Evolutionary conservation across 2,329 filamentous ascomycete species (phyloP), one percentile per base, ranked within the genome.

Genomic region (Apiospora phragmitis): DNA sequence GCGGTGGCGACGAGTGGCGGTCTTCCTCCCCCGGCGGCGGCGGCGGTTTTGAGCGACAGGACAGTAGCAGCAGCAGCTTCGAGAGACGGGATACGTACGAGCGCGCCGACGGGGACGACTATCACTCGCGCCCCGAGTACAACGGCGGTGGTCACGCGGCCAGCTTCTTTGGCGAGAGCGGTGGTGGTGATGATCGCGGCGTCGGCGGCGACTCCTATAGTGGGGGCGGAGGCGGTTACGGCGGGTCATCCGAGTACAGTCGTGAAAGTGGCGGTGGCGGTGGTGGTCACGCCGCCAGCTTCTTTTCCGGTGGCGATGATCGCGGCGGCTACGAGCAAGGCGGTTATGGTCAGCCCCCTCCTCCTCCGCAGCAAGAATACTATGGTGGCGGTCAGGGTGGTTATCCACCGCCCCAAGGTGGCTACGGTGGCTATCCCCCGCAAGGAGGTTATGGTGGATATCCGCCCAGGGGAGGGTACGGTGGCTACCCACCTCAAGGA

Each of bases 1-100:
- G 89, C 11, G 83, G 87, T 69, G 88, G 88, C 72, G 82, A 85
- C 24, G 84, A 85, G 70, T 91, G 91, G 67, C 88, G 87, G 65
- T 83, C 85, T 68, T 84, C 85, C 70, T 85, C 87, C 43, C 88
- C 91, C 71, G 92, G 91, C 43, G 77, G 79, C 5, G 79, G 79
- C 5, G 79, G 79, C 38, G 77, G 80, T 26, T 81, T 83, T 26
- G 80, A 80, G 29, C 86, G 85, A 38, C 88, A 88, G 73, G 87
- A 88, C 47, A 91, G n/a, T n/a, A n/a, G n/a, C n/a, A n/a, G n/a
- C n/a, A n/a, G n/a, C n/a, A n/a, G 89, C 74, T 83, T 91, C 76
- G 85, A 91, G 77, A 84, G 83, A 67, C 73, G 74, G 51, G 70
- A 73, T 14, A 29, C 32, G 18, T 73, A 72, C 69, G 74, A 74